phyloP scores from a whole-genome alignment of 2,329 filamentous ascomycete species.

The Fonsecaea pedrosoi region DNA sequence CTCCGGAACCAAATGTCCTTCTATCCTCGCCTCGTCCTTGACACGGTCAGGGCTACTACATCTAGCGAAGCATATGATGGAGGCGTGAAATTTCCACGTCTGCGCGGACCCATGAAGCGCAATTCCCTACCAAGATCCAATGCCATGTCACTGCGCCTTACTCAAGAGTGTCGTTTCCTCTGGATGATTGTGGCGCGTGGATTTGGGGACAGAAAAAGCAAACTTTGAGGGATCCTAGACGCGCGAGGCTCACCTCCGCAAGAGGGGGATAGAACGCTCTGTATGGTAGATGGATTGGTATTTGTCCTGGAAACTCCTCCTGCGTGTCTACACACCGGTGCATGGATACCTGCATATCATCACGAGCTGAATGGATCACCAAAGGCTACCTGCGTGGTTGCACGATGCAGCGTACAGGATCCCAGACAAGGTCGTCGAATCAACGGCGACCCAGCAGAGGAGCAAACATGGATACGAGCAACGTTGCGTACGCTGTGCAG shows the following conservation, averaged over 20 bases:
- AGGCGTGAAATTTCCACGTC: neutral
- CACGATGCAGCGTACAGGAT: slow-evolving; percentile 11
- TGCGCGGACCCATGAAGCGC: no score
- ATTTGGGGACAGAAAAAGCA: neutral
- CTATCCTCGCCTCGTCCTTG: neutral
- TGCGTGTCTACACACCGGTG: neutral
- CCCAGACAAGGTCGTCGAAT: slow-evolving; percentile 8
- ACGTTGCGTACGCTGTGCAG: slow-evolving; percentile 16
- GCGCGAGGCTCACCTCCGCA: neutral
- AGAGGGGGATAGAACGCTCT: neutral
- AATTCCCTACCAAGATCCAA: neutral
- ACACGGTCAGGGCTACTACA: neutral
- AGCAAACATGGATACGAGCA: slow-evolving; percentile 15
- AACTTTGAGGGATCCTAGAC: neutral
- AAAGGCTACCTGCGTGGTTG: slow-evolving; percentile 4
- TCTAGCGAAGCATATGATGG: neutral
- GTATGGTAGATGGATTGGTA: neutral
- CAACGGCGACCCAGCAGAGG: neutral
- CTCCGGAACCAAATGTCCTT: neutral
- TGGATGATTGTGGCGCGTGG: neutral
- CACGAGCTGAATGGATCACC: slow-evolving; percentile 3
- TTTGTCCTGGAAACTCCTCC: neutral
- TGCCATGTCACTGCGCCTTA: neutral
- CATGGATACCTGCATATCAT: neutral
- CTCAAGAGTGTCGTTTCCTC: neutral